Conservation (phyloP, 2,329 filamentous ascomycete species). For the Colletotrichum sp. region DNA sequence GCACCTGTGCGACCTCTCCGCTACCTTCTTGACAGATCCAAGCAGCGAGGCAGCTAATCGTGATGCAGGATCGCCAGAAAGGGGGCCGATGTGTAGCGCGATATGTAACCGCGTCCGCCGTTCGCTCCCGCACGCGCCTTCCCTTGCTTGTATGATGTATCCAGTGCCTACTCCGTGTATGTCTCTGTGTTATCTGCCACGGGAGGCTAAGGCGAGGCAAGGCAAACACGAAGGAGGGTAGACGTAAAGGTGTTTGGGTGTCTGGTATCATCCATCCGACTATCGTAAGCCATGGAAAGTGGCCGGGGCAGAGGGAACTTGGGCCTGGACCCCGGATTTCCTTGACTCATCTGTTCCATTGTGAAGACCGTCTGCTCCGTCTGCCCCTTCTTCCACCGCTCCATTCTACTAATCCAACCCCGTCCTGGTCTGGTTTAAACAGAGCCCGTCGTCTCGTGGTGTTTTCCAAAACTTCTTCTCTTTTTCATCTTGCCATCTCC, state of each 20-base stretch:
- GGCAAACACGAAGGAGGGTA: background rate
- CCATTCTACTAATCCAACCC: constrained; percentile 15
- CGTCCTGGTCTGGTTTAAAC: constrained; percentile 12
- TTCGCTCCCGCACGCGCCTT: background rate
- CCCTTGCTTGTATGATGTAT: background rate
- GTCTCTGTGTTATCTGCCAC: background rate
- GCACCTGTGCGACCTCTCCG: background rate
- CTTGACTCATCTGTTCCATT: constrained; percentile 21
- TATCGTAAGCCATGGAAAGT: constrained; percentile 1
- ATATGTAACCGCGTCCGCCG: background rate
- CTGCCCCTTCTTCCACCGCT: background rate
- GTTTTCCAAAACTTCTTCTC: background rate
- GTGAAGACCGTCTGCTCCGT: background rate
- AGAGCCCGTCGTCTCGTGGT: background rate
- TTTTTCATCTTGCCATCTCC: background rate
- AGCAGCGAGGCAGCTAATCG: background rate
- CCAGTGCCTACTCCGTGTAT: constrained; percentile 7
- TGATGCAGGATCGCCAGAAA: background rate
- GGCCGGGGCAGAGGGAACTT: background rate
- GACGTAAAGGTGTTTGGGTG: background rate
- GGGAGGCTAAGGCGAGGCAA: background rate
- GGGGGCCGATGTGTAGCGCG: background rate
- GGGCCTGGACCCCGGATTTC: constrained; percentile 19
- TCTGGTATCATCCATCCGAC: background rate
- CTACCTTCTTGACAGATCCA: background rate